Percentiles rank a stretch among this genome's conserved stretches.
These are phyloP conservation scores for Aspergillus pseudoterreus DNA, from an alignment of 2,329 filamentous ascomycete genomes.

Conservation along the genomic window DNA sequence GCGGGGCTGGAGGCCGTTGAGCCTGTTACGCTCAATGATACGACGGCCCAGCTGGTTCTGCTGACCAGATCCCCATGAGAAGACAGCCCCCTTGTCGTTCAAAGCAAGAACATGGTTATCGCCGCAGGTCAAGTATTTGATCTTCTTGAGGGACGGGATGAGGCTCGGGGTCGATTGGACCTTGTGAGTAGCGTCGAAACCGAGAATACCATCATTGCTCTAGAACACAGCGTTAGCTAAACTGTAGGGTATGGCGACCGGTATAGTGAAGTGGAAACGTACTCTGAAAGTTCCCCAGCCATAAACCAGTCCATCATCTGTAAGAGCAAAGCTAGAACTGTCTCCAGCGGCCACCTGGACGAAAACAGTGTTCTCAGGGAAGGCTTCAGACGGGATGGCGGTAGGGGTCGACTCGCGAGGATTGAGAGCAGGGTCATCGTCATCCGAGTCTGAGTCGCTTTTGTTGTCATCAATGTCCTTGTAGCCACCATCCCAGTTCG, in stretches of 20 bases:
- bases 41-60: conserved; percentile 67
- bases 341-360: conserved; percentile 58
- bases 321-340: conserved; percentile 58
- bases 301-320: conserved; percentile 58
- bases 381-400: conserved; percentile 45
- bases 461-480: conserved; percentile 47
- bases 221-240: conserved; percentile 22
- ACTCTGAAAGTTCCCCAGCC: conserved; percentile 62
- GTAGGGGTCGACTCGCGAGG: conserved; percentile 54
- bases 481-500: conserved; percentile 62
- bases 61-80: conserved; percentile 63
- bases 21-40: conserved; percentile 56
- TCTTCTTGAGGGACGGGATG: conserved; percentile 51
- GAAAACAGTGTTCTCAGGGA: conserved; percentile 54
- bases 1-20: conserved; percentile 53
- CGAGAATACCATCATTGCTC: conserved; percentile 63
- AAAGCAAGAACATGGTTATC: conserved; percentile 58
- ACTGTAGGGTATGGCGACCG: conserved; percentile 2
- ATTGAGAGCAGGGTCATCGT: conserved; percentile 52
- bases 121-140: conserved; percentile 52
- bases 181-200: conserved; percentile 48
- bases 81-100: conserved; percentile 56
- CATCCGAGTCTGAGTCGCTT: conserved; percentile 44
- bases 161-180: conserved; percentile 46
- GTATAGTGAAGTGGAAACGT: conserved; percentile 19